Conservation (phyloP, 2,329 filamentous ascomycete species). For the Claviceps digitariae region DNA sequence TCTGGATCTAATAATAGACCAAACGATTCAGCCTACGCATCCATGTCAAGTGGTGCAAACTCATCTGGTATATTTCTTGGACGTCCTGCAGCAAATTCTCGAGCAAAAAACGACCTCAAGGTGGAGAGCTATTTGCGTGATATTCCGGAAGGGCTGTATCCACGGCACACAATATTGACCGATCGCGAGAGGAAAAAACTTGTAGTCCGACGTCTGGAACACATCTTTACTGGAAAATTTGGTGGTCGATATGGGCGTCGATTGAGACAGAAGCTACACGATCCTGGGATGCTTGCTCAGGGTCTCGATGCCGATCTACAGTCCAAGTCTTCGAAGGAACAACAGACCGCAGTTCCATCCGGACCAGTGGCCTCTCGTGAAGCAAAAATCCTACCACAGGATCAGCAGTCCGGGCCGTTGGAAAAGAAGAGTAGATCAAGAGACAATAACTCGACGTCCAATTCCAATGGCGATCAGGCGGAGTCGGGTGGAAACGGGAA, state of each 20-base stretch:
- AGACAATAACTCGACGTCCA: slow-evolving; percentile 30
- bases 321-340: slow-evolving; percentile 18
- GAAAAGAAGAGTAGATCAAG: slow-evolving; percentile 28
- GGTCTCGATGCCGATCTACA: slow-evolving; percentile 16
- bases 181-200: slow-evolving; percentile 65
- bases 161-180: slow-evolving; percentile 46
- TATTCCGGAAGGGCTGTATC: slow-evolving; percentile 56
- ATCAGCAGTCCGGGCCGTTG: slow-evolving; percentile 14
- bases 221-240: slow-evolving; percentile 65
- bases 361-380: slow-evolving; percentile 28
- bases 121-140: slow-evolving; percentile 59
- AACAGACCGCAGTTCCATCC: slow-evolving; percentile 13
- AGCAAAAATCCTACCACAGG: slow-evolving; percentile 30
- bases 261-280: slow-evolving; percentile 11
- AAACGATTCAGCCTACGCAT: slow-evolving; percentile 53
- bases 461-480: slow-evolving; percentile 34
- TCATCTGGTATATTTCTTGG: slow-evolving; percentile 27
- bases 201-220: slow-evolving; percentile 63
- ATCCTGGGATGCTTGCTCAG: slow-evolving; percentile 4
- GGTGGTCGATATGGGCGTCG: slow-evolving; percentile 24
- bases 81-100: slow-evolving; percentile 22
- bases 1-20: slow-evolving; percentile 40
- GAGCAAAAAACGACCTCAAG: slow-evolving; percentile 38
- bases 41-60: slow-evolving; percentile 43
- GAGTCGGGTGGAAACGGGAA: slow-evolving; percentile 26